phyloP scores from a whole-genome alignment of 2,329 filamentous ascomycete species.

The Penicillium sp. region DNA sequence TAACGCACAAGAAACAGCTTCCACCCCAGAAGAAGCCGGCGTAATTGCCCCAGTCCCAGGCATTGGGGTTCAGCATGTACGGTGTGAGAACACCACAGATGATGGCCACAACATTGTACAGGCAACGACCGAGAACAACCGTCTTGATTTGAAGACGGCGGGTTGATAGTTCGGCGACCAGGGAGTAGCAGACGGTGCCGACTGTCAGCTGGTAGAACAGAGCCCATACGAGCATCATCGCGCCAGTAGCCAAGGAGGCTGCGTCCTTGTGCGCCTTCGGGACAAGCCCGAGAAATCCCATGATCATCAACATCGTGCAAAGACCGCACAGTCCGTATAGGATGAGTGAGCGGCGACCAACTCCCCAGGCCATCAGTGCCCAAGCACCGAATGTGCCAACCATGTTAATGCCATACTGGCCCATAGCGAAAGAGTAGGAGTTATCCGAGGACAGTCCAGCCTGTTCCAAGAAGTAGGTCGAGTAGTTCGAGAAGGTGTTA shows the following conservation, averaged over 20 bases:
- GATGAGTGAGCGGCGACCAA: conserved; percentile 76
- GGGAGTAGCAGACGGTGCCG: conserved; percentile 84
- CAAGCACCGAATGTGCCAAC: conserved; percentile 79
- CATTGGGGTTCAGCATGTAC: conserved; percentile 86
- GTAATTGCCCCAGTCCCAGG: conserved; percentile 86
- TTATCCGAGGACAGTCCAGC: conserved; percentile 53
- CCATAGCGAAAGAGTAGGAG: conserved; percentile 59
- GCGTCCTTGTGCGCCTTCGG: conserved; percentile 59
- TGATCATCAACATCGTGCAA: conserved; percentile 74
- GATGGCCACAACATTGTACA: conserved; percentile 81
- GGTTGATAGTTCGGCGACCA: conserved; percentile 82
- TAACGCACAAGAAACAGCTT: conserved; percentile 75
- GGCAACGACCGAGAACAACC: conserved; percentile 78
- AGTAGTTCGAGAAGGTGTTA: conserved; percentile 65
- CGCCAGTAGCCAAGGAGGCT: conserved; percentile 75
- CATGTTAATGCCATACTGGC: conserved; percentile 69
- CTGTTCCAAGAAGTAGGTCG: conserved; percentile 60
- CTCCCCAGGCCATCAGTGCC: conserved; percentile 72
- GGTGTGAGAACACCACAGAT: conserved; percentile 79
- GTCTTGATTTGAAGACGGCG: conserved; percentile 87
- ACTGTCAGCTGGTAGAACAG: conserved; percentile 84
- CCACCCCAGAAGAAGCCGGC: conserved; percentile 87
- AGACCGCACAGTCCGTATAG: conserved; percentile 73
- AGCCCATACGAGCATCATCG: conserved; percentile 81
- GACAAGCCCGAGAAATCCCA: conserved; percentile 80